Percentiles rank a stretch among this genome's conserved stretches.
Evolutionary conservation across 805 yeast genomes (phyloP).

Genomic region (Nakazawaea anatomiae): DNA sequence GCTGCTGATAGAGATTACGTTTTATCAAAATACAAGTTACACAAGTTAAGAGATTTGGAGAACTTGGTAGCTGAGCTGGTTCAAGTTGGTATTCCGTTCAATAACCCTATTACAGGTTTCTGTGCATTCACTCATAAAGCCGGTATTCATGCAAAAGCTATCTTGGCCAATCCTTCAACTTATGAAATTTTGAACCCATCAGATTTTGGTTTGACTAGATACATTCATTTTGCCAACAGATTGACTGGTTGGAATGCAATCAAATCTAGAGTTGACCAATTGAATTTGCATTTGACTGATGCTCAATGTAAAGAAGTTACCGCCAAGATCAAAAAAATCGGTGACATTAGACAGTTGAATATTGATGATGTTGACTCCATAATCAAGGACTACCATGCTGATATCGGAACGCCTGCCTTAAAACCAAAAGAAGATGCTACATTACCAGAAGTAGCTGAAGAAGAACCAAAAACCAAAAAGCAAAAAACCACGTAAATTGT

Average conservation of each 20-base stretch:
- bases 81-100: slow-evolving; percentile 94
- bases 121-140: slow-evolving; percentile 99
- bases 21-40: slow-evolving; percentile 87
- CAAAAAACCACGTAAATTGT: slow-evolving; percentile 8
- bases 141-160: slow-evolving; percentile 98
- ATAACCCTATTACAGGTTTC: slow-evolving; percentile 98
- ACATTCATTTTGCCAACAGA: slow-evolving; percentile 96
- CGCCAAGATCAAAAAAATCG: slow-evolving; percentile 84
- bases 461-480: slow-evolving; percentile 6
- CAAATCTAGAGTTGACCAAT: slow-evolving; percentile 95
- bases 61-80: slow-evolving; percentile 96
- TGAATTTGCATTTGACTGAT: slow-evolving; percentile 83
- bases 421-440: not conserved
- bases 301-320: slow-evolving; percentile 95
- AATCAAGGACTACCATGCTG: slow-evolving; percentile 88
- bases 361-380: slow-evolving; percentile 97
- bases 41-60: slow-evolving; percentile 93
- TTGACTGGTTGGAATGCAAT: slow-evolving; percentile 99
- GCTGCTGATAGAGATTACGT: slow-evolving; percentile 98
- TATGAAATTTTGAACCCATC: slow-evolving; percentile 92
- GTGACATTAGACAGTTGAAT: slow-evolving; percentile 90
- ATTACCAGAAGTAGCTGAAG: slow-evolving; percentile 8
- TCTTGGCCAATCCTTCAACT: slow-evolving; percentile 97
- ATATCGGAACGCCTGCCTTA: slow-evolving; percentile 46
- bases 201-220: slow-evolving; percentile 93